Base-by-base conservation (phyloP, 257 asterid genomes). In the Penstemon davidsonii region DNA sequence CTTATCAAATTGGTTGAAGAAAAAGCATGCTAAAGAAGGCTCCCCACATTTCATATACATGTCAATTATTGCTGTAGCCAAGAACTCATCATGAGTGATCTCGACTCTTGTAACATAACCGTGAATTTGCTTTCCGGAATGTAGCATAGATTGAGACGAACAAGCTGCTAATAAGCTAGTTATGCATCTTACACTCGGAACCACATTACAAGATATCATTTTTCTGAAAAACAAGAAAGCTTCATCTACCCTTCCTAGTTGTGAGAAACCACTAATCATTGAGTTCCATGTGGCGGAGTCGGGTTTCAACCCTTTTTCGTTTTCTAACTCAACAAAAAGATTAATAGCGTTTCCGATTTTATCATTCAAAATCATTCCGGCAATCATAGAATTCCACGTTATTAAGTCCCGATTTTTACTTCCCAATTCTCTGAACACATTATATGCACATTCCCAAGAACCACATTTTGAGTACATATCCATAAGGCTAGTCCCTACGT, bases 31-130 rank as follows among this genome's bases (percentile, higher is more conserved):
- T 44, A 58, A 68, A 59, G 66, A 75, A 69, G 85, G 79, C 38
- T 64, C 71, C 56, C 96, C 97, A 60, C 93, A 88, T 77, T 91
- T 91, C 97, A 91, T 87, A 55, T 94, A 94, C 95, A 90, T 82
- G 77, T 94, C 96, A 47, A 91, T 76, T 40, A 87, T 68, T 60
- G 96, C 86, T n/a, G 97, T 86, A n/a, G 84, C 81, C 72, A 87
- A 53, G 56, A 84, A 84, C 18, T 70, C 83, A 44, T 88, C 96
- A 8, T 58, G 73, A 50, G 5, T 40, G 12, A 70, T 60, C 15
- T 74, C 74, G 59, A 59, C 79, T 75, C 96, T 85, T 10, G 79
- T 46, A 69, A 67, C 87, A 71, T 80, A 85, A 6, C 87, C 97
- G 53, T 88, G 97, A 55, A 88, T 80, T 79, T 94, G 83, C 67